Base-by-base conservation (phyloP, 2,329 filamentous ascomycete genomes). In the Cladosporium halotolerans region DNA sequence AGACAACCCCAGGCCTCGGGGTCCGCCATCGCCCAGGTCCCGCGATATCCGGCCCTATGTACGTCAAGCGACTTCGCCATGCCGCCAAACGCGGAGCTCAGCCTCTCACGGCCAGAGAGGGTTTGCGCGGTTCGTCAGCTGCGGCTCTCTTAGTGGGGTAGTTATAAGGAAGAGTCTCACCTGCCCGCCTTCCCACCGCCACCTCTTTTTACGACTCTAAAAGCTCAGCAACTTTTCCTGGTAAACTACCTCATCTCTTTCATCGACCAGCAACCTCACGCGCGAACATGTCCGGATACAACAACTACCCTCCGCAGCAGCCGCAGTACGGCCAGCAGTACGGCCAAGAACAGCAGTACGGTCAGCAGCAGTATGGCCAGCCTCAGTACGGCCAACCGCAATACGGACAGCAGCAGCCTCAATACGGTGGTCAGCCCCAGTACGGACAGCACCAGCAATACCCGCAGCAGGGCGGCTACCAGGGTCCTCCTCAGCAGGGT, bases 281-380 rank as follows among this genome's bases (percentile, higher is more conserved):
- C 32, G 19, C 38, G 58, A 67, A 36, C 54, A 80, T 80, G 78
- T 79, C 76, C 13, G 76, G 76, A 55, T 75, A 75, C 36, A 79
- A 79, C 70, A 52, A 52, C 41, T 53, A 57, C 45, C 52, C 58
- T 44, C 33, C 52, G 9, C 52, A 54, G 33, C 53, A 57, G 18
- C 23, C 47, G 47, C 36, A 43, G 48, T 33, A 28, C 23, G 56
- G 58, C 32, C 59, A 62, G 53, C 50, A 56, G n/a, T 59, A 62
- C 44, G 55, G 55, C 49, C 56, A 58, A 43, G 52, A 45, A 49
- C 53, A 43, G 39, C 45, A 51, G 14, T 53, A 62, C 44, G 58
- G 57, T 43, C 58, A 62, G 23, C 53, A 52, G 53, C 52, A 43
- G 49, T 58, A 60, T 47, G 49, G 53, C 28, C 52, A 59, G 28